These are phyloP conservation scores for Phytophthora multivora DNA, from an alignment of 352 stramenopile species.

Conservation along the genomic window DNA sequence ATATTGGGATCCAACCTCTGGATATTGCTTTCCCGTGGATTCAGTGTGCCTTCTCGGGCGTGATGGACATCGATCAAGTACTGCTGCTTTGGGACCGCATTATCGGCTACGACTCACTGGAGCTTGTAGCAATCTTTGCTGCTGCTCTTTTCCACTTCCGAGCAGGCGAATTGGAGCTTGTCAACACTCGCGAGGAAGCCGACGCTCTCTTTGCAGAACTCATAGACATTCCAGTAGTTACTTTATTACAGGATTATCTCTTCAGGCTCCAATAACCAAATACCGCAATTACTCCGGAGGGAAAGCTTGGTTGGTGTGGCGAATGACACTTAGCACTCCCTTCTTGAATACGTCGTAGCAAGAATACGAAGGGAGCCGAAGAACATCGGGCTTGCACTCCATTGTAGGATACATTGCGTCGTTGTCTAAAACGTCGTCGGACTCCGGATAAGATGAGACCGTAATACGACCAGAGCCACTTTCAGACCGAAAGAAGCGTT, in stretches of 20 bases:
- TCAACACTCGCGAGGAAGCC: constrained; percentile 54
- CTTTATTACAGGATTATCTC: constrained; percentile 75
- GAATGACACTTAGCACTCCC: constrained; percentile 48
- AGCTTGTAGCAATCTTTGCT: constrained; percentile 71
- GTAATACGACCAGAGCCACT: constrained; percentile 22
- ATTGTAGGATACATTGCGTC: constrained; percentile 48
- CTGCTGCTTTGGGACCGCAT: constrained; percentile 82
- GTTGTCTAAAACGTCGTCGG: constrained; percentile 13
- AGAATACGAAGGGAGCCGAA: constrained; percentile 61
- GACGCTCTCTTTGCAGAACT: constrained; percentile 72
- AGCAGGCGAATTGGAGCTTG: constrained; percentile 49
- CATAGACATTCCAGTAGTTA: constrained; percentile 71
- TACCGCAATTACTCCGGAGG: constrained; percentile 22
- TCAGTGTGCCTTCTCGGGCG: constrained; percentile 74
- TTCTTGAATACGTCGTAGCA: constrained; percentile 57
- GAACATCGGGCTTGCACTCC: constrained; percentile 36
- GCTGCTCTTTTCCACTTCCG: constrained; percentile 78
- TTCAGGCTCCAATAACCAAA: constrained; percentile 47
- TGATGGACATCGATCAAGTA: constrained; percentile 76
- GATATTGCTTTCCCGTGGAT: constrained; percentile 85
- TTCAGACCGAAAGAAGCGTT: constrained; percentile 44
- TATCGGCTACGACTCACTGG: constrained; percentile 69
- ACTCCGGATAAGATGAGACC: constrained; percentile 18
- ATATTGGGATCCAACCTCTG: constrained; percentile 60
- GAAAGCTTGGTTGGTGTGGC: constrained; percentile 44